These are phyloP conservation scores for Blastobotrys mokoenaii DNA, from an alignment of 805 yeast genomes.

Conservation along the genomic window DNA sequence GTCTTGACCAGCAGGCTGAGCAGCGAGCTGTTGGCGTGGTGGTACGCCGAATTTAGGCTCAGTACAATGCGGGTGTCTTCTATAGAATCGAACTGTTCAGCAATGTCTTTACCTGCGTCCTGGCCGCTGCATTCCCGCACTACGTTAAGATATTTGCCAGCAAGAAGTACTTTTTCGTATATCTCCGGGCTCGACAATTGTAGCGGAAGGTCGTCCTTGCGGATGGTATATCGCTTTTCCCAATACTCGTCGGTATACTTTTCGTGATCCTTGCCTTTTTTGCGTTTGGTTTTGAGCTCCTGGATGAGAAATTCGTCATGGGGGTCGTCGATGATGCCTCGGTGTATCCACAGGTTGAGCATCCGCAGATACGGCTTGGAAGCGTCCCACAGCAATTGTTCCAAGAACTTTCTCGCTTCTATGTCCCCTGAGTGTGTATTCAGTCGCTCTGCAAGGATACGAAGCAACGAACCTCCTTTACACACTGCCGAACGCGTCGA, in stretches of 20 bases:
- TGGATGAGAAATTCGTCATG: conserved; percentile 76
- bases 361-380: conserved; percentile 56
- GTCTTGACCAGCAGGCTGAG: conserved; percentile 53
- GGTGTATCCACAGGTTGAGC: conserved; percentile 71
- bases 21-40: conserved; percentile 56
- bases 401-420: conserved; percentile 43
- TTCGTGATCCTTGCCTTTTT: conserved; percentile 22
- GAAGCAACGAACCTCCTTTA: conserved; percentile 72
- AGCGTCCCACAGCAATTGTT: conserved; percentile 45
- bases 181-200: conserved; percentile 47
- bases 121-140: conserved; percentile 50
- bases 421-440: conserved; percentile 59
- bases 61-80: conserved; percentile 42
- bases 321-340: conserved; percentile 70
- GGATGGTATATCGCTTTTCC: conserved; percentile 53
- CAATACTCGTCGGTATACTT: conserved; percentile 32
- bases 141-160: conserved; percentile 81
- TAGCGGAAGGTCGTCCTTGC: conserved; percentile 65
- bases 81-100: conserved; percentile 26
- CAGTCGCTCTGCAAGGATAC: conserved; percentile 51
- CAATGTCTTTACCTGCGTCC: conserved; percentile 28
- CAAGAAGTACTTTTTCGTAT: conserved; percentile 58
- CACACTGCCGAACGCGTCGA: conserved; percentile 19
- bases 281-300: conserved; percentile 21
- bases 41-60: conserved; percentile 52